Conservation (phyloP, 371 early-diverging fungal species). For the Dinochytrium kinnereticum region DNA sequence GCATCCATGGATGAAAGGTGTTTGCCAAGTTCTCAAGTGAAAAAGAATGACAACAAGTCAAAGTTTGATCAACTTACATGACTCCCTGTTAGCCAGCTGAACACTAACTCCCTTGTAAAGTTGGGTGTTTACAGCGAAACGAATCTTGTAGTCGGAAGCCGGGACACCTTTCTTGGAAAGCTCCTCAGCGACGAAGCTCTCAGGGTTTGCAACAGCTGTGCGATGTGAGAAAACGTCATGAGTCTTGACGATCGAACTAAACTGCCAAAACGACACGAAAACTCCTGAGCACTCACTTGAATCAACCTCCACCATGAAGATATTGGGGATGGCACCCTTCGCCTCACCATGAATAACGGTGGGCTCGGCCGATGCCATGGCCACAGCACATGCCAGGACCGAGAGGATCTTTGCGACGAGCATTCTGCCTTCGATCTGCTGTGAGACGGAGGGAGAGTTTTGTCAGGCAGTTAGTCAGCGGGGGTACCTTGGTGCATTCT, state of each 20-base stretch:
- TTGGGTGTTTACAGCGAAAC: not conserved
- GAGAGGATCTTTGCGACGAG: not conserved
- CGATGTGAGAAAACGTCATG: too few relatives aligned
- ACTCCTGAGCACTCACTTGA: too few relatives aligned
- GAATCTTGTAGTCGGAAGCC: not conserved
- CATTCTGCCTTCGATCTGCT: not conserved
- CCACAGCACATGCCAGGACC: not conserved
- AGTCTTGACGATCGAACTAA: too few relatives aligned
- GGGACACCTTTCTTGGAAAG: not conserved
- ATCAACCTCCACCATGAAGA: not conserved
- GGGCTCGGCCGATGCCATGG: not conserved
- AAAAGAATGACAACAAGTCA: too few relatives aligned
- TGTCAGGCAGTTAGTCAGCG: too few relatives aligned
- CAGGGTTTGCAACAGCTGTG: not conserved
- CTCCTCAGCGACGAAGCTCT: not conserved
- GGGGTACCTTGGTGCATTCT: too few relatives aligned
- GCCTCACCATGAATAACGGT: not conserved
- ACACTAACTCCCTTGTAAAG: constrained; percentile 8
- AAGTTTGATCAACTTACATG: too few relatives aligned
- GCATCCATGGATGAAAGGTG: too few relatives aligned
- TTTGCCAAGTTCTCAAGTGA: not conserved
- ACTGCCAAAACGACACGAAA: too few relatives aligned
- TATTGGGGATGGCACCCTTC: not conserved
- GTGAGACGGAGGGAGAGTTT: not conserved
- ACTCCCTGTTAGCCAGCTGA: too few relatives aligned